These are phyloP conservation scores for Globisporangium uncinulatum DNA, from an alignment of 352 stramenopile genomes.

Conservation along the genomic window DNA sequence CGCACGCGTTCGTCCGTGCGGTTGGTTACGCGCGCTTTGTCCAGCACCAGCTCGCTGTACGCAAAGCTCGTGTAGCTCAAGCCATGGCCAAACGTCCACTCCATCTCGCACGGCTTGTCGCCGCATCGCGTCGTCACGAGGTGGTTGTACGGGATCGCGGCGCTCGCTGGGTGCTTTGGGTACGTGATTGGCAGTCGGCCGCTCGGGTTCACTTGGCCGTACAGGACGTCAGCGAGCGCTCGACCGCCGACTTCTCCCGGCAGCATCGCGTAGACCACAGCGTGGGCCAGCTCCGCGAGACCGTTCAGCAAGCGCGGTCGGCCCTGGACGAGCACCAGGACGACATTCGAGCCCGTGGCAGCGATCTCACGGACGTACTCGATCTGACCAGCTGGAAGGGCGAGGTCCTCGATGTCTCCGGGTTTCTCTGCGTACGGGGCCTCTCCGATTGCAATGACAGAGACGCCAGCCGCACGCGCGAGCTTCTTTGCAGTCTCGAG, in stretches of 20 bases:
- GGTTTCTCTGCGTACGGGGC: conserved; percentile 77
- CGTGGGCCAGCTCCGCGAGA: conserved; percentile 49
- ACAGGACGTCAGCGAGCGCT: conserved; percentile 79
- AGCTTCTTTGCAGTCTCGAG: conserved; percentile 45
- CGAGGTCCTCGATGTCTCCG: conserved; percentile 79
- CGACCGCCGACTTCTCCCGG: conserved; percentile 73
- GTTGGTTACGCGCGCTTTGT: conserved; percentile 17
- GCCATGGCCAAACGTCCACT: conserved; percentile 64
- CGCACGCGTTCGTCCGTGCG: conserved; percentile 17
- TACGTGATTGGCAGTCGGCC: conserved; percentile 81
- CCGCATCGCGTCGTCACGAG: conserved; percentile 48
- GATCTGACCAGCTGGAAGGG: conserved; percentile 55
- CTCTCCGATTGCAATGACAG: conserved; percentile 78
- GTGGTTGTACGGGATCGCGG: conserved; percentile 77
- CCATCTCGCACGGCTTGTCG: conserved; percentile 36
- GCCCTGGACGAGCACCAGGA: conserved; percentile 75
- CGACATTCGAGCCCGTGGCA: conserved; percentile 66
- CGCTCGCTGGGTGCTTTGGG: conserved; percentile 53
- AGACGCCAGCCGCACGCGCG: conserved; percentile 48
- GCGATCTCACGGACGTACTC: conserved; percentile 65
- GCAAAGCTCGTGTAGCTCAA: conserved; percentile 68
- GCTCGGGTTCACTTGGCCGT: conserved; percentile 76
- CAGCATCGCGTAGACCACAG: conserved; percentile 75
- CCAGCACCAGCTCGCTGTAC: conserved; percentile 42
- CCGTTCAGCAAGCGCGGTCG: conserved; percentile 69